Evolutionary conservation across 257 asterid genomes (phyloP).

Genomic region (Solanum piurae): DNA sequence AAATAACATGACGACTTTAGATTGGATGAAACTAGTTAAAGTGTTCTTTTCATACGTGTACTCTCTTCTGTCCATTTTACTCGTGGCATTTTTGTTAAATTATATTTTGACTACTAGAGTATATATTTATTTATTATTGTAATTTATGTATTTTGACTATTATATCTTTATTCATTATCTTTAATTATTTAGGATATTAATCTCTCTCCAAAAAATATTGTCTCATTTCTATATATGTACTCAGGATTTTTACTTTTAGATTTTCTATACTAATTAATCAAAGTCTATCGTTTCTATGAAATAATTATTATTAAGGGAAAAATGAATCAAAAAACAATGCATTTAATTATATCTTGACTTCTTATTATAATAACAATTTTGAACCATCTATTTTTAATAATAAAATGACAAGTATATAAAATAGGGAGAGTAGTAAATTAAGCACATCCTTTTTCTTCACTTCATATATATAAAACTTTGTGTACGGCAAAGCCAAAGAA

Average conservation of each 20-base stretch:
- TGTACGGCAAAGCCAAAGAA: not conserved
- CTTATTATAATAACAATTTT: not conserved
- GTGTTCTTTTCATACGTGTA: not conserved
- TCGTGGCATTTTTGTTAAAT: not conserved
- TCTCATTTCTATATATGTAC: not conserved
- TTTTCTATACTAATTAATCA: not conserved
- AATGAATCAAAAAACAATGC: not conserved
- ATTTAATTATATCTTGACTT: not conserved
- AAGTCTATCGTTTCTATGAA: not conserved
- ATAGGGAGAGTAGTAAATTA: not conserved
- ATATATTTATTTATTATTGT: not conserved
- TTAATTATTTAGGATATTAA: not conserved
- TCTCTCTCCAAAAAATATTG: not conserved
- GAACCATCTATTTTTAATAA: not conserved
- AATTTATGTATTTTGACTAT: no score
- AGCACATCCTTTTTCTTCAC: not conserved
- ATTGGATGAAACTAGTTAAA: not conserved
- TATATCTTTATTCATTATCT: not conserved
- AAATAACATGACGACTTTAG: no score
- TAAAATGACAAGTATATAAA: not conserved
- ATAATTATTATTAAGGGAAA: not conserved
- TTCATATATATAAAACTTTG: not conserved
- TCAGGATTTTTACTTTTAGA: no score
- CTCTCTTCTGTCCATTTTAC: not conserved
- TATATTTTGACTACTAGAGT: not conserved